phyloP scores from a whole-genome alignment of 1,139 yeast genomes.

The Yamadazyma epiphylla region DNA sequence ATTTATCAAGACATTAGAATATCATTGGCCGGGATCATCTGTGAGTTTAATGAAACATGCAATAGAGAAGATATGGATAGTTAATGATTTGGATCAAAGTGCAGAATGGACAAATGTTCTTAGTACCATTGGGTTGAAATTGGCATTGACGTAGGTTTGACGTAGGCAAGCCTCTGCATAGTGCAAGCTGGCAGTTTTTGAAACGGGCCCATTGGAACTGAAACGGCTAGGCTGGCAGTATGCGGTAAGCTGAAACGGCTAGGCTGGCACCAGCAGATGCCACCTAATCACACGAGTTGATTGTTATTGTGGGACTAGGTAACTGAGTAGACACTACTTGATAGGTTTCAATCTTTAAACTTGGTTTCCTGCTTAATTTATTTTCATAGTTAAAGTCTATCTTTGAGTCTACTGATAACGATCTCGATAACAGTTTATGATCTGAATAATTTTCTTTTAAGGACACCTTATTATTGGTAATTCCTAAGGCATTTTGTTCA shows the following conservation, averaged over 20 bases:
- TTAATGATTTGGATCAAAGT: constrained; percentile 14
- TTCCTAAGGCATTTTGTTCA: constrained; percentile 6
- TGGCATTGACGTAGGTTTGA: constrained; percentile 14
- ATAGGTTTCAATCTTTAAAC: constrained; percentile 3
- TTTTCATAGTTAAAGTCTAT: constrained; percentile 14
- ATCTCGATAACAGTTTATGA: constrained; percentile 2
- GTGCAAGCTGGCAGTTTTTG: too few species aligned
- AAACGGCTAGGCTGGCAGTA: too few species aligned
- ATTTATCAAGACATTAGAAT: constrained; percentile 13
- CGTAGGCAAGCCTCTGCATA: too few species aligned
- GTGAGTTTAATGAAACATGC: constrained; percentile 15
- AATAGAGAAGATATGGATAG: constrained; percentile 22
- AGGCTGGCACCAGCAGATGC: too few species aligned
- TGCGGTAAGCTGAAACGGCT: too few species aligned
- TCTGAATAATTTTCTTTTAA: constrained; percentile 12
- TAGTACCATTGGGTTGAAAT: constrained; percentile 13
- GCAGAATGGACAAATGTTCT: constrained; percentile 21
- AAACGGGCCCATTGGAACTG: constrained; percentile 1
- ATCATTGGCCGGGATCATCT: constrained; percentile 19
- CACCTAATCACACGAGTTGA: constrained; percentile 3
- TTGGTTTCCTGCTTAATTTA: constrained; percentile 4
- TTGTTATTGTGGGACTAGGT: constrained; percentile 13
- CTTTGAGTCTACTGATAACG: constrained; percentile 10
- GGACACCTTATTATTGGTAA: constrained; percentile 8
- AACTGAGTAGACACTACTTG: constrained; percentile 5